These are phyloP conservation scores for Penicillium sp. DNA, from an alignment of 2,329 filamentous ascomycete species.

Conservation along the genomic window DNA sequence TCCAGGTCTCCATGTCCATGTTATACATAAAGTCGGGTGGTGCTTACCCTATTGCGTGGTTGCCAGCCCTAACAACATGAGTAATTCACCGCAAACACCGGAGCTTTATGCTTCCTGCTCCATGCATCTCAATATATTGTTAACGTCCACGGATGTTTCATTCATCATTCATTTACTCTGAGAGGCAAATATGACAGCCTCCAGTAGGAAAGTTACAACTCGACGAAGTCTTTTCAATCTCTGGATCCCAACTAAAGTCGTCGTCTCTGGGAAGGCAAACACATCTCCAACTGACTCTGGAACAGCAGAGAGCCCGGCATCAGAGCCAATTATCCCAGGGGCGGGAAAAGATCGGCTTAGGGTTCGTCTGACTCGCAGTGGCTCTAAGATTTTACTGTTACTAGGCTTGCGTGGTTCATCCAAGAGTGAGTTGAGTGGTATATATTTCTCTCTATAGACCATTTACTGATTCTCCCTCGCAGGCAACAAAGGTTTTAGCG, in stretches of 20 bases:
- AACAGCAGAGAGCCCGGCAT: constrained; percentile 27
- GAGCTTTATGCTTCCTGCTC: not conserved
- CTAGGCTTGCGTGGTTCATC: constrained; percentile 31
- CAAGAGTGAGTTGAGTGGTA: constrained; percentile 22
- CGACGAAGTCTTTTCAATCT: constrained; percentile 28
- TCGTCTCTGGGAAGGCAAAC: constrained; percentile 13
- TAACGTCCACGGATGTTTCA: not conserved
- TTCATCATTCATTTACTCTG: not conserved
- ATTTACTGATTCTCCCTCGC: not conserved
- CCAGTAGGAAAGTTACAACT: constrained; percentile 17
- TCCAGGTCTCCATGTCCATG: not conserved
- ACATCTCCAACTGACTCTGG: constrained; percentile 19
- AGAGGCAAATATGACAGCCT: constrained; percentile 18
- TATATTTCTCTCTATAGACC: not conserved
- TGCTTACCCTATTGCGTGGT: not conserved
- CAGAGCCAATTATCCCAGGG: constrained; percentile 17
- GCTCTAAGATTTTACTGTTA: constrained; percentile 39
- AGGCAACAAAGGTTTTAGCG: constrained; percentile 19
- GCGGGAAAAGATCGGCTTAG: constrained; percentile 28
- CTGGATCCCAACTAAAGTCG: constrained; percentile 21
- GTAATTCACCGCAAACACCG: not conserved
- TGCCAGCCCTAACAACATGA: not conserved
- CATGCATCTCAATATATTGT: constrained; percentile 1
- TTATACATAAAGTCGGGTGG: not conserved
- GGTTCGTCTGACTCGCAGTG: constrained; percentile 33